Percentiles rank a stretch among this genome's conserved stretches.
Evolutionary conservation across 305 asterid genomes (phyloP).

Genomic region (Fraxinus angustifolia): DNA sequence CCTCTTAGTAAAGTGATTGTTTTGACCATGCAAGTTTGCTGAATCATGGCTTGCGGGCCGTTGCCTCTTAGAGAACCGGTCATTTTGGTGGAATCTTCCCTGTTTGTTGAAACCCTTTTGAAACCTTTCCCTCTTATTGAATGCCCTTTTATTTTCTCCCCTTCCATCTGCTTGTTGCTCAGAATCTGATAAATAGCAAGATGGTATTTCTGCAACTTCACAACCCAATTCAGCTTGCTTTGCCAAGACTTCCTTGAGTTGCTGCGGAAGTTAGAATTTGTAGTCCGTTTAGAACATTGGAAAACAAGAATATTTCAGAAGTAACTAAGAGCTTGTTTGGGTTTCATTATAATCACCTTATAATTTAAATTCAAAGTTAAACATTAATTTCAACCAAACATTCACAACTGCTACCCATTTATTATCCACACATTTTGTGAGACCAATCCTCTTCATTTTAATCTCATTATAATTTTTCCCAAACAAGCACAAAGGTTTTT

Average conservation of each 20-base stretch:
- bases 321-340: not conserved
- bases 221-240: constrained; percentile 94
- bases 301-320: constrained; percentile 6
- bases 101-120: constrained; percentile 51
- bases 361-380: not conserved
- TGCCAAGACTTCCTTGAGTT: constrained; percentile 81
- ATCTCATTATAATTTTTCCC: not conserved
- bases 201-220: constrained; percentile 93
- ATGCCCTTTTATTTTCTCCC: constrained; percentile 31
- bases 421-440: not conserved
- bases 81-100: constrained; percentile 50
- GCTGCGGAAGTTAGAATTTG: constrained; percentile 42
- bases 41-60: constrained; percentile 30
- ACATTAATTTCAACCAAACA: not conserved
- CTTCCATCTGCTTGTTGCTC: constrained; percentile 44
- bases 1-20: constrained; percentile 26
- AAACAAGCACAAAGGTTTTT: not conserved
- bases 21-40: constrained; percentile 26
- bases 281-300: constrained; percentile 9
- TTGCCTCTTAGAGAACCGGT: constrained; percentile 41
- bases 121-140: constrained; percentile 50
- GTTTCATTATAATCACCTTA: not conserved
- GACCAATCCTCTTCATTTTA: not conserved
- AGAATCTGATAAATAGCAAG: constrained; percentile 64
- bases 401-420: not conserved